Percentiles rank a stretch among this genome's conserved stretches.
Conservation (phyloP, 306 rosid genomes). For the Lathyrus sativus region DNA sequence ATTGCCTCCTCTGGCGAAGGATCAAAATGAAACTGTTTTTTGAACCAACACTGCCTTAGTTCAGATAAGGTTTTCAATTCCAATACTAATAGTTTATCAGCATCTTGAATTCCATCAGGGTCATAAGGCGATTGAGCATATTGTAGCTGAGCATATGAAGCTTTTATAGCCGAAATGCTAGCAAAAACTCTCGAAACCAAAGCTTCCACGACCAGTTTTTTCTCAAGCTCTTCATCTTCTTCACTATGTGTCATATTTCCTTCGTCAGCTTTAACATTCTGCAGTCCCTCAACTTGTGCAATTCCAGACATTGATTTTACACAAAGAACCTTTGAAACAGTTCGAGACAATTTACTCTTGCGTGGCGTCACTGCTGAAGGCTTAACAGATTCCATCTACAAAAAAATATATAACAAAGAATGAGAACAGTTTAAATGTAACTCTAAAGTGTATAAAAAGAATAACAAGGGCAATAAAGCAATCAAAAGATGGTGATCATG, state of each 20-base stretch:
- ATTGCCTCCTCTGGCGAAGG: conserved; percentile 62
- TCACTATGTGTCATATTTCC: conserved; percentile 30
- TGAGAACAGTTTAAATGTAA: conserved; percentile 15
- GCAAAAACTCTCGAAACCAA: conserved; percentile 73
- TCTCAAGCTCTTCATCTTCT: conserved; percentile 60
- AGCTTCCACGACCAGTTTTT: conserved; percentile 57
- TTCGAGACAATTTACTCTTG: conserved; percentile 64
- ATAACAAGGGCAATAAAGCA: conserved; percentile 40
- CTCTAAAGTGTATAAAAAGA: conserved; percentile 17
- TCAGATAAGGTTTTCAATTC: conserved; percentile 79
- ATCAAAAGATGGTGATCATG: conserved; percentile 40
- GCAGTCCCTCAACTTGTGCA: conserved; percentile 56
- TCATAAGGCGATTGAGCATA: conserved; percentile 77
- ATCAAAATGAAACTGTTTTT: conserved; percentile 65
- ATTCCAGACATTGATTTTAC: conserved; percentile 51
- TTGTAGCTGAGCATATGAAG: conserved; percentile 82
- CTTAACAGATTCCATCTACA: conserved; percentile 76
- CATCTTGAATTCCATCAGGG: conserved; percentile 69
- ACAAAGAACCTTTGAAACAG: conserved; percentile 76
- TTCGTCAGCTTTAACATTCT: conserved; percentile 49
- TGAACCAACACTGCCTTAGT: conserved; percentile 65
- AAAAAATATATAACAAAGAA: conserved; percentile 24
- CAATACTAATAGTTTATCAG: conserved; percentile 54
- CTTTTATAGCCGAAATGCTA: conserved; percentile 65
- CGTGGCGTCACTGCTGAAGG: conserved; percentile 59